Base-by-base conservation (phyloP, 2,329 filamentous ascomycete genomes). In the Teratosphaeriaceae sp. region DNA sequence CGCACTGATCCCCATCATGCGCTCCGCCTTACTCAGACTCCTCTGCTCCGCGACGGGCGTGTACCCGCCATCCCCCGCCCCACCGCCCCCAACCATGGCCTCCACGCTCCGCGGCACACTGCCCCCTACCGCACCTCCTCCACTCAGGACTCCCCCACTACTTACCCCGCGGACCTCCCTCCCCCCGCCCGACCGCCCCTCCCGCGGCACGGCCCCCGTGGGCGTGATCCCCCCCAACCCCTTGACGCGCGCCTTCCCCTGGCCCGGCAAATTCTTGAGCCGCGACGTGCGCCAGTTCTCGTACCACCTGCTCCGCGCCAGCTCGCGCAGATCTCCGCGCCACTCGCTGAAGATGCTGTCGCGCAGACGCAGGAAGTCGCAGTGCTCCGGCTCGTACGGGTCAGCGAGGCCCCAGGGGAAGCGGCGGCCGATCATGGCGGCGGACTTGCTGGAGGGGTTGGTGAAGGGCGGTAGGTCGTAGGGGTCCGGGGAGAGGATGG, bases 391-490 rank as follows among this genome's bases (percentile, higher is more conserved):
- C 58, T 97, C 83, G 70, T 92, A 89, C 0, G 92, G 92, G 60
- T 97, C 88, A 3, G 92, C 92, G 55, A 96, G 94, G 5, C 92
- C 92, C 92, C 92, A 98, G 0, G 92, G 86, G 63, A 97, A 98
- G 51, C 84, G 82, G 47, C 92, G 85, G 35, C 92, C 92, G 47
- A 94, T 70, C 13, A 85, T 73, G 23, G 76, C 78, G 7, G 83
- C 82, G 21, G 50, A 47, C 16, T 20, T 35, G n/a, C 42, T 34
- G 43, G 29, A 48, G 8, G 57, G 92, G 62, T 96, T 84, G 63
- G 94, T 85, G 37, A 87, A 94, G 6, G 57, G 56, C 22, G 59
- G 59, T 11, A 61, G 50, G 57, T 94, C 86, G 66, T 97, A 94
- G 31, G 86, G 78, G 63, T 98, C 92, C 0, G 92, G 92, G 49